Evolutionary conservation across 306 rosid genomes (phyloP).

Genomic region (Inga leiocalycina): DNA sequence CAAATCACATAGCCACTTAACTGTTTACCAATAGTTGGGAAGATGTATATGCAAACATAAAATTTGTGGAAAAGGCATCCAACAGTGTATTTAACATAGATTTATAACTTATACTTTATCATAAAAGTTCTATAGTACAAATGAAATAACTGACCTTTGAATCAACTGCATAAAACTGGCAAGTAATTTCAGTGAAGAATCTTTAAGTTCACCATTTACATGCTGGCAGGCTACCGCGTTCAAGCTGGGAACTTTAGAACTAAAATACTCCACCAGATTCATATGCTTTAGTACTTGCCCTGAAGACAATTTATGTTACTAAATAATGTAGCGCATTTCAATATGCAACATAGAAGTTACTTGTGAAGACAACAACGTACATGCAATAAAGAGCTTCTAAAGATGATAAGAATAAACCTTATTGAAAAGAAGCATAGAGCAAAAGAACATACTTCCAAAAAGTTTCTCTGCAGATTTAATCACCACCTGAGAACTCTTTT

Average conservation of each 20-base stretch:
- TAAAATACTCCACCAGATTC: slow-evolving; percentile 68
- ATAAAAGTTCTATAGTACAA: slow-evolving; percentile 2
- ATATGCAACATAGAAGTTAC: slow-evolving; percentile 12
- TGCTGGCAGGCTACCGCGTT: slow-evolving; percentile 50
- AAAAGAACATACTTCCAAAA: slow-evolving; percentile 83
- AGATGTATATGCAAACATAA: background rate
- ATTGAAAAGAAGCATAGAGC: slow-evolving; percentile 21
- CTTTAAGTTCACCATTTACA: slow-evolving; percentile 68
- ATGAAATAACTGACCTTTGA: slow-evolving; percentile 67
- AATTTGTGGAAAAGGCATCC: background rate
- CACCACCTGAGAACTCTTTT: slow-evolving; percentile 80
- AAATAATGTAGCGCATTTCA: slow-evolving; percentile 14
- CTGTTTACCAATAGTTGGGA: slow-evolving; percentile 1
- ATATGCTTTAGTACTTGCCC: slow-evolving; percentile 89
- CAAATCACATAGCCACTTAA: background rate
- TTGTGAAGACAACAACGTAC: background rate
- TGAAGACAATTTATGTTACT: slow-evolving; percentile 40
- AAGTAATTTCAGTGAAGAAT: slow-evolving; percentile 57
- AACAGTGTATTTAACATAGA: slow-evolving; percentile 4
- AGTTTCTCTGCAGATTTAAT: slow-evolving; percentile 76
- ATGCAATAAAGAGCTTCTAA: slow-evolving; percentile 12
- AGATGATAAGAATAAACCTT: slow-evolving; percentile 2
- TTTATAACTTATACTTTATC: slow-evolving; percentile 19
- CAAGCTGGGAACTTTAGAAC: slow-evolving; percentile 83
- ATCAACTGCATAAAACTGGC: slow-evolving; percentile 64